Evolutionary conservation across 2,329 filamentous ascomycete genomes (phyloP).

Genomic region (Fusarium continuum): DNA sequence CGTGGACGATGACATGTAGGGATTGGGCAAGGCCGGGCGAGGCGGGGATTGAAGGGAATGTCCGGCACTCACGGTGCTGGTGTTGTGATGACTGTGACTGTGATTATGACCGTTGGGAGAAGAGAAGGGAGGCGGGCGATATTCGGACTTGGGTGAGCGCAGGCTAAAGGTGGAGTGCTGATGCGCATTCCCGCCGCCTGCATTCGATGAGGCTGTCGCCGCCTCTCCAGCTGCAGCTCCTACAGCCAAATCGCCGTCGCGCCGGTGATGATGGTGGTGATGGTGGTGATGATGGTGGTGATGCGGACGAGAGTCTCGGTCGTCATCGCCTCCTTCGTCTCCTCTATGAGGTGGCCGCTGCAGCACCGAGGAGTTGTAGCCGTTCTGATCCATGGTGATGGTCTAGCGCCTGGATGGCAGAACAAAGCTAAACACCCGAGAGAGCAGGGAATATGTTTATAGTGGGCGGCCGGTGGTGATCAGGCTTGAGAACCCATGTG

Average conservation of each 20-base stretch:
- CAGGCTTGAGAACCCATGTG: conserved; percentile 42
- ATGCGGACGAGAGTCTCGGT: conserved; percentile 46
- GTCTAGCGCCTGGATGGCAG: conserved; percentile 28
- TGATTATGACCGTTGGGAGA: conserved; percentile 44
- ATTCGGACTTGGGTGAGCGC: conserved; percentile 59
- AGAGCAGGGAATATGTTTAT: conserved; percentile 29
- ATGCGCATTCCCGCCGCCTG: conserved; percentile 46
- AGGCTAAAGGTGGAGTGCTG: conserved; percentile 58
- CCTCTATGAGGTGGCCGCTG: conserved; percentile 53
- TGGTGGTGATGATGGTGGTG: conserved; percentile 51
- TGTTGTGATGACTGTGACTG: conserved; percentile 42
- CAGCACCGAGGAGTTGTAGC: conserved; percentile 61
- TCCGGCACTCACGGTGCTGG: conserved; percentile 42
- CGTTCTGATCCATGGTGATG: conserved; percentile 54
- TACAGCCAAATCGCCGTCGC: conserved; percentile 50
- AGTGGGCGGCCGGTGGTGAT: conserved; percentile 33
- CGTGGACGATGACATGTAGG: conserved; percentile 50
- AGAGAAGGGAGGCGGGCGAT: conserved; percentile 47
- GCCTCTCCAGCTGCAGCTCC: conserved; percentile 29
- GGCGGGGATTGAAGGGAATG: conserved; percentile 47
- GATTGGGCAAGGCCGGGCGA: conserved; percentile 45
- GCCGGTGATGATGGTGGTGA: conserved; percentile 51
- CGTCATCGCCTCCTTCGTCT: conserved; percentile 53
- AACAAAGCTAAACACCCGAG: conserved; percentile 20
- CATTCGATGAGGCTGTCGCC: conserved; percentile 36